phyloP scores from a whole-genome alignment of 805 yeast species.

The Lipomyces oligophaga region DNA sequence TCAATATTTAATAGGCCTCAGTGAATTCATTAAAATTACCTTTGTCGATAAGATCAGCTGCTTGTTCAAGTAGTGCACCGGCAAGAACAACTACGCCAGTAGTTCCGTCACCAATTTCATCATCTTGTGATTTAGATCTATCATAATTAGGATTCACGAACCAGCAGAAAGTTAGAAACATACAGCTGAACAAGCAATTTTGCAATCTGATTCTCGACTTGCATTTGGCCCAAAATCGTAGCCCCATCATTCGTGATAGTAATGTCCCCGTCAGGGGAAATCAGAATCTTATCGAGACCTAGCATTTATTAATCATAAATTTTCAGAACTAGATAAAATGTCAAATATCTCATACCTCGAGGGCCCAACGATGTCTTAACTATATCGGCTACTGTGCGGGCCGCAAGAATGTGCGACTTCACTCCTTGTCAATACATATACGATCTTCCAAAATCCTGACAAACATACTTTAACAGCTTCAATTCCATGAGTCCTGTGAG shows the following conservation, averaged over 20 bases:
- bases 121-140: conserved; percentile 81
- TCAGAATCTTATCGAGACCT: conserved; percentile 88
- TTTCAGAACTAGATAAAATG: no score
- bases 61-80: conserved; percentile 90
- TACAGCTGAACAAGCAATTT: conserved; percentile 85
- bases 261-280: conserved; percentile 95
- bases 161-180: neutral
- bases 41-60: conserved; percentile 87
- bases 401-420: conserved; percentile 87
- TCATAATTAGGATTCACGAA: neutral
- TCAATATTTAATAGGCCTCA: neutral
- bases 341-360: conserved; percentile 47
- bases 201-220: conserved; percentile 92
- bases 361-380: conserved; percentile 94
- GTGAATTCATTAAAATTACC: conserved; percentile 8
- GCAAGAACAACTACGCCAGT: conserved; percentile 98
- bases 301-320: neutral
- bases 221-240: conserved; percentile 93
- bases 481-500: conserved; percentile 52
- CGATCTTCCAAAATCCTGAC: neutral
- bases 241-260: conserved; percentile 99
- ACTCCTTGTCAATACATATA: neutral
- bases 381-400: conserved; percentile 88
- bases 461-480: conserved; percentile 57
- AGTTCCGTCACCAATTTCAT: conserved; percentile 98